Percentiles rank a stretch among this genome's conserved stretches.
phyloP scores from a whole-genome alignment of 2,329 filamentous ascomycete species.

The Diaporthe caulivora region DNA sequence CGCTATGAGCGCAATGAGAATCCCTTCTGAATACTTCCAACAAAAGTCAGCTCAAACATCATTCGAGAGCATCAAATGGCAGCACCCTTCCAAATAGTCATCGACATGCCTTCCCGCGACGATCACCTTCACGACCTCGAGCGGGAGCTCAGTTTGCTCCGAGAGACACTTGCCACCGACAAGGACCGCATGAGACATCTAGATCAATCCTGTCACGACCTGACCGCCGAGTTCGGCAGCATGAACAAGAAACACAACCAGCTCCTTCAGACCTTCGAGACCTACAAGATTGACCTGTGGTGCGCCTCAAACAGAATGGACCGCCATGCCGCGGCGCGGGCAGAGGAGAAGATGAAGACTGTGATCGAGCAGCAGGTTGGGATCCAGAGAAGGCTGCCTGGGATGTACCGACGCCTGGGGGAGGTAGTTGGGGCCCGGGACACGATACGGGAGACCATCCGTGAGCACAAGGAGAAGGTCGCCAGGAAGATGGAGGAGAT shows the following conservation, averaged over 20 bases:
- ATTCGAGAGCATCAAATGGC: background rate
- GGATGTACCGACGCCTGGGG: conserved; percentile 17
- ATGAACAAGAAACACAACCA: background rate
- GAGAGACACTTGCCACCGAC: background rate
- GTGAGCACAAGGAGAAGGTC: conserved; percentile 10
- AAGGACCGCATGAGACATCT: background rate
- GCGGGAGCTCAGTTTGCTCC: background rate
- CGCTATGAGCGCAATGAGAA: too few species aligned
- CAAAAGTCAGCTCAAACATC: background rate
- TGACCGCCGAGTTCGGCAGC: background rate
- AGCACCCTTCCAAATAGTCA: background rate
- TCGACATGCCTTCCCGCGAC: background rate
- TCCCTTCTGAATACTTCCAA: too few species aligned
- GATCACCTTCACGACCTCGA: background rate
- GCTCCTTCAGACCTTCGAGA: background rate
- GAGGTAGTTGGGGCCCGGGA: background rate
- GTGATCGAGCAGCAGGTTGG: conserved; percentile 30
- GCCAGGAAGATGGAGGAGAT: conserved; percentile 34
- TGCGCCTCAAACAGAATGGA: background rate
- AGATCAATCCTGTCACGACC: background rate
- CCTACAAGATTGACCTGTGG: conserved; percentile 3
- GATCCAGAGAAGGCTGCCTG: conserved; percentile 11
- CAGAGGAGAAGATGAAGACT: background rate
- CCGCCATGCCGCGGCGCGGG: background rate
- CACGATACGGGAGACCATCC: background rate